These are phyloP conservation scores for Penicillium frequentans DNA, from an alignment of 2,329 filamentous ascomycete genomes.

Conservation along the genomic window DNA sequence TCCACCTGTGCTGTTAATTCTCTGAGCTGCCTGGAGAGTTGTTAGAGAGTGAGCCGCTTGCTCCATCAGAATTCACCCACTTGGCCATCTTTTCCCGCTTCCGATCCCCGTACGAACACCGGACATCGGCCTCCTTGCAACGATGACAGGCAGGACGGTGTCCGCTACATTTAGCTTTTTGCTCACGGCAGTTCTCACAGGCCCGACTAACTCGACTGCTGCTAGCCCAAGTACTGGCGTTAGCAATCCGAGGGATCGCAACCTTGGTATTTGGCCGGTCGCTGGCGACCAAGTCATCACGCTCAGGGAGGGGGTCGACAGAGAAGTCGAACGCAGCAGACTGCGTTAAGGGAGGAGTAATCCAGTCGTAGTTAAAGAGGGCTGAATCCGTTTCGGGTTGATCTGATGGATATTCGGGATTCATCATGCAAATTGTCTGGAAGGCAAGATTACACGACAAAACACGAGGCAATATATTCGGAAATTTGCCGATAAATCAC, in stretches of 20 bases:
- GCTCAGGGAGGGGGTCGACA: background rate
- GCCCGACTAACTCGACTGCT: slow-evolving; percentile 39
- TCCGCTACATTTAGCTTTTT: slow-evolving; percentile 49
- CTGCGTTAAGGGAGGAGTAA: background rate
- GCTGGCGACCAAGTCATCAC: background rate
- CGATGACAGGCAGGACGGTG: slow-evolving; percentile 44
- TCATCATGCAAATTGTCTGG: background rate
- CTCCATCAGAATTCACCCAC: slow-evolving; percentile 26
- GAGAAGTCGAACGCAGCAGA: background rate
- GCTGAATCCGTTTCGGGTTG: background rate
- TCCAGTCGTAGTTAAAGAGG: background rate
- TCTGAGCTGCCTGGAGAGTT: slow-evolving; percentile 35
- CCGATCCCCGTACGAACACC: slow-evolving; percentile 45
- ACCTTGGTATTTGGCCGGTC: slow-evolving; percentile 28
- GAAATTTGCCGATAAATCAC: background rate
- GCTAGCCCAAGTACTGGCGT: slow-evolving; percentile 21
- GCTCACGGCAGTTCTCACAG: slow-evolving; percentile 46
- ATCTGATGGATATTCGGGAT: background rate
- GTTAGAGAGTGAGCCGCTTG: slow-evolving; percentile 4
- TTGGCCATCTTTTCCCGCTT: slow-evolving; percentile 45
- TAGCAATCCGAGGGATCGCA: slow-evolving; percentile 28
- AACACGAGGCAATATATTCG: background rate
- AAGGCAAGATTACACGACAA: background rate
- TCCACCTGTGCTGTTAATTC: slow-evolving; percentile 39
- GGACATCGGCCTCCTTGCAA: slow-evolving; percentile 42